Evolutionary conservation across 139 green algal genomes (phyloP).

Genomic region (Coelastrella sp.): DNA sequence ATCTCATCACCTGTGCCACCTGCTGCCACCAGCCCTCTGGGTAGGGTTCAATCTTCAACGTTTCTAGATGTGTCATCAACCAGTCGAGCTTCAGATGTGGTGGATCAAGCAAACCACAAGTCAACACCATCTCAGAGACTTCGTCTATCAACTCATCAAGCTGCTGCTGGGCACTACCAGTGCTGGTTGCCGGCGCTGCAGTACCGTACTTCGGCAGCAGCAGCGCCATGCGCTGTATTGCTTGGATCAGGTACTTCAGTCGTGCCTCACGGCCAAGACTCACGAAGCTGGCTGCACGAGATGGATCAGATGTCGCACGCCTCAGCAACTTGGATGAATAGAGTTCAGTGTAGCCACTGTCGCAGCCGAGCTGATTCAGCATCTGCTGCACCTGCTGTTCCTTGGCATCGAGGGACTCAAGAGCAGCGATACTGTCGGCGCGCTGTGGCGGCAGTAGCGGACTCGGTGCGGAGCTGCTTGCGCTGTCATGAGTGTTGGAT

Average conservation of each 20-base stretch:
- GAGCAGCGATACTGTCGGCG: neutral
- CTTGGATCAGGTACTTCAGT: neutral
- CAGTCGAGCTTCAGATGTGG: neutral
- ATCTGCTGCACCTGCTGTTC: slow-evolving; percentile 22
- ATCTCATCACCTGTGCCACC: neutral
- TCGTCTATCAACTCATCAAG: slow-evolving; percentile 11
- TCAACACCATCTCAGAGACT: neutral
- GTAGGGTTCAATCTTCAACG: neutral
- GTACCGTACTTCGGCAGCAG: slow-evolving; percentile 37
- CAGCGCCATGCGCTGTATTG: neutral
- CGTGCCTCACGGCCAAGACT: neutral
- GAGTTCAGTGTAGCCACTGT: neutral
- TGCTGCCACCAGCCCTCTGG: slow-evolving; percentile 14
- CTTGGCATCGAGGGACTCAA: neutral
- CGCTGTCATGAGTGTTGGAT: neutral
- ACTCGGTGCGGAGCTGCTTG: neutral
- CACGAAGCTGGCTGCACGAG: neutral
- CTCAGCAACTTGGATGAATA: neutral
- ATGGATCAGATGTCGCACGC: neutral
- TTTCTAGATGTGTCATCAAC: slow-evolving; percentile 15
- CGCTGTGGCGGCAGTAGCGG: neutral
- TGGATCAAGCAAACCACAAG: neutral
- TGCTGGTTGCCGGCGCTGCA: neutral
- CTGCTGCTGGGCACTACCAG: slow-evolving; percentile 15
- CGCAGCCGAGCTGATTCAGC: slow-evolving; percentile 5